These are phyloP conservation scores for Malus sieversii DNA, from an alignment of 306 rosid genomes.

Conservation along the genomic window DNA sequence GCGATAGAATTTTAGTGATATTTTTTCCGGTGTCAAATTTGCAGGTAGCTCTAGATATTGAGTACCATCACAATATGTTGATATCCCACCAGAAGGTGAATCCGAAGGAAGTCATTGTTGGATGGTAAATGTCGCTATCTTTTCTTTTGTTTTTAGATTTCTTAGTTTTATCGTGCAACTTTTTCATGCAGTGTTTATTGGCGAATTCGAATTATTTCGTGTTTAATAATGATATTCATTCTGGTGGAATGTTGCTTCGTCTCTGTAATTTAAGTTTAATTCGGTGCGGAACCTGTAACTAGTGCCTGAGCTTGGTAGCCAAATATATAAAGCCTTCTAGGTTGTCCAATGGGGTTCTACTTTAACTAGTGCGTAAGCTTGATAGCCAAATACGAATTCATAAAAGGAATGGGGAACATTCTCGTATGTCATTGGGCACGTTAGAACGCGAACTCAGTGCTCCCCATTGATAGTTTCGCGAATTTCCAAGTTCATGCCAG, in stretches of 20 bases:
- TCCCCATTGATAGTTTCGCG: not conserved
- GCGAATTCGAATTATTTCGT: not conserved
- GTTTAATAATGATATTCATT: not conserved
- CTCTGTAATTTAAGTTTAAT: not conserved
- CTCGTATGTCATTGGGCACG: not conserved
- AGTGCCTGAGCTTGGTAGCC: not conserved
- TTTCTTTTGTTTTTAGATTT: not conserved
- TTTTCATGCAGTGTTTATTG: not conserved
- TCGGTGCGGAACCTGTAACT: not conserved
- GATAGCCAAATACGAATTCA: no score
- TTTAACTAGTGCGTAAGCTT: not conserved
- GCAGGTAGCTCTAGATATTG: conserved; percentile 94
- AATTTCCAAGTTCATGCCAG: not conserved
- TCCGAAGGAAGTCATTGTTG: conserved; percentile 90
- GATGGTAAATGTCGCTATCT: conserved; percentile 50
- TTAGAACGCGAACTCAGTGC: not conserved
- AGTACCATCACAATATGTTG: conserved; percentile 89
- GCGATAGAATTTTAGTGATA: not conserved
- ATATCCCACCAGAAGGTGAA: conserved; percentile 83
- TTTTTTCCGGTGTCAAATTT: not conserved
- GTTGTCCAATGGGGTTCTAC: not conserved
- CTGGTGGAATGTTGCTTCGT: not conserved
- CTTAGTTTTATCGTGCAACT: not conserved
- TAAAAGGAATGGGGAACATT: not conserved
- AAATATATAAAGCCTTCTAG: not conserved